Evolutionary conservation across 176 grass and related monocot species (phyloP).

Genomic region (Oryza glaberrima): DNA sequence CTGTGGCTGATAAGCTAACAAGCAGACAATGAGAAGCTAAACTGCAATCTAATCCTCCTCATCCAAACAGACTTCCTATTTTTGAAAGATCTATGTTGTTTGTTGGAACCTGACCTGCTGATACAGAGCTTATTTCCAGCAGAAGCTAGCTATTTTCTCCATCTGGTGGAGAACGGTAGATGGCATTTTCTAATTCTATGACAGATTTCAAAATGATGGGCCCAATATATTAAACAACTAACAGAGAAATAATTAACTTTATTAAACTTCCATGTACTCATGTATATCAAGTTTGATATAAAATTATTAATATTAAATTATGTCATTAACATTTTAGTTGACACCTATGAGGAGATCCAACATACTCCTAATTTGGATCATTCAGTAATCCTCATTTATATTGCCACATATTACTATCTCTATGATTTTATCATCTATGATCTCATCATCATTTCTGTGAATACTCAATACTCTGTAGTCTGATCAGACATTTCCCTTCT

Average conservation of each 20-base stretch:
- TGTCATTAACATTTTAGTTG: neutral
- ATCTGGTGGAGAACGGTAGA: neutral
- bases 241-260: neutral
- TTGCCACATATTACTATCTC: neutral
- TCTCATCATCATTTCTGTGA: neutral
- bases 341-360: neutral
- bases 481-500: neutral
- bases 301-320: no score
- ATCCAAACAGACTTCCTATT: neutral
- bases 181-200: neutral
- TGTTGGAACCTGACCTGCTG: neutral
- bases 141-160: neutral
- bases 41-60: neutral
- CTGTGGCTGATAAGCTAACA: no score
- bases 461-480: conserved; percentile 7
- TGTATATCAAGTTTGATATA: no score
- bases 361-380: neutral
- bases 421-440: neutral
- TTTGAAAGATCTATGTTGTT: neutral
- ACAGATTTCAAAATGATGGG: neutral
- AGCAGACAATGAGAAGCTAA: neutral
- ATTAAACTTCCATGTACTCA: neutral
- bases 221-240: neutral
- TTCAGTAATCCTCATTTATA: neutral
- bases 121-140: neutral